Evolutionary conservation across 805 yeast genomes (phyloP).

Genomic region (Blastobotrys attinorum): DNA sequence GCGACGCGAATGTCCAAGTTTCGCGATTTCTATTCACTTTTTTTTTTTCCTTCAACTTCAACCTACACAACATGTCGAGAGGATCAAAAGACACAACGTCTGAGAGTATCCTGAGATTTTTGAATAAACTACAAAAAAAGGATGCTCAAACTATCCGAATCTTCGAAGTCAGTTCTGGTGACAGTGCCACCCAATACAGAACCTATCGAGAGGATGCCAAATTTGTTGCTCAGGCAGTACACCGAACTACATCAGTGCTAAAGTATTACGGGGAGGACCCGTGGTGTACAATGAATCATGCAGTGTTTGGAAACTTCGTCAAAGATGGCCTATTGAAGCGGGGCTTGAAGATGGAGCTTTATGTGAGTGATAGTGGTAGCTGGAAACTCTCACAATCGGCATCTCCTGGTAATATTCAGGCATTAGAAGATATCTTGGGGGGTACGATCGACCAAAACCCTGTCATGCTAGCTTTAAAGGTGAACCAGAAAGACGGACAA

Average conservation of each 20-base stretch:
- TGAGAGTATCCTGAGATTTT: neutral
- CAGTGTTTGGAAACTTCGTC: conserved; percentile 60
- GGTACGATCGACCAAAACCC: conserved; percentile 39
- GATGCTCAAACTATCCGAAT: neutral
- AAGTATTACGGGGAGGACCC: conserved; percentile 38
- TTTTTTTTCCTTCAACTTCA: too few relatives aligned
- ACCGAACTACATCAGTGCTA: conserved; percentile 74
- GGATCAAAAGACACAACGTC: neutral
- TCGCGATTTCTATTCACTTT: too few relatives aligned
- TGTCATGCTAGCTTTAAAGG: conserved; percentile 47
- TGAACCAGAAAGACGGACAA: conserved; percentile 34
- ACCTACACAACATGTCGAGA: neutral
- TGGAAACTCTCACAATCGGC: conserved; percentile 58
- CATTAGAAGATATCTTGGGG: conserved; percentile 62
- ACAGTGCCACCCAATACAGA: conserved; percentile 36
- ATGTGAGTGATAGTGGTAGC: conserved; percentile 39
- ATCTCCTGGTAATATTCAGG: conserved; percentile 85
- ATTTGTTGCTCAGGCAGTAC: conserved; percentile 73
- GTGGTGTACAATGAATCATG: conserved; percentile 65
- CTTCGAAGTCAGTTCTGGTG: neutral
- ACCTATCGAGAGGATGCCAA: conserved; percentile 69
- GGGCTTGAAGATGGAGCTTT: conserved; percentile 75
- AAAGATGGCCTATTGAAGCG: conserved; percentile 59
- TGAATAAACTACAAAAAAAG: neutral
- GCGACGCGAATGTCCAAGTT: too few relatives aligned